These are phyloP conservation scores for Pseudopyricularia cyperi DNA, from an alignment of 2,329 filamentous ascomycete species.

Conservation along the genomic window DNA sequence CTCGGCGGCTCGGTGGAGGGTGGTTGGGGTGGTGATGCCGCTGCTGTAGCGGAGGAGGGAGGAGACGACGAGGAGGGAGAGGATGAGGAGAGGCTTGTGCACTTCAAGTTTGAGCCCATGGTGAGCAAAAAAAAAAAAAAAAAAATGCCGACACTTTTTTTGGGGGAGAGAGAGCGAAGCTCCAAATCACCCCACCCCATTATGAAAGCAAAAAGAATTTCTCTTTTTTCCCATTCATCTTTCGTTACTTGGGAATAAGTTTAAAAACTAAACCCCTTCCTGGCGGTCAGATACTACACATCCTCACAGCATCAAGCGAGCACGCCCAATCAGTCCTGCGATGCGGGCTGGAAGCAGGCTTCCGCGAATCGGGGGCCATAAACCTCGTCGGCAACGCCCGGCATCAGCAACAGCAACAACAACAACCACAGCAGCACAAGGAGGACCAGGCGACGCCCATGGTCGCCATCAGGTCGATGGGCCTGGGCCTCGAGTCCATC, in stretches of 20 bases:
- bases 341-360: conserved; percentile 69
- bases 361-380: conserved; percentile 79
- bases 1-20: not conserved
- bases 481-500: conserved; percentile 69
- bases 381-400: conserved; percentile 29
- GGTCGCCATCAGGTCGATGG: conserved; percentile 75
- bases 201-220: too few relatives aligned
- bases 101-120: conserved; percentile 93
- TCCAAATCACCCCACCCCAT: too few relatives aligned
- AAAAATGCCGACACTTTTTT: too few relatives aligned
- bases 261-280: too few relatives aligned
- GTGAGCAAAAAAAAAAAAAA: too few relatives aligned
- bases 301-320: conserved; percentile 61
- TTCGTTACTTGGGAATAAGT: too few relatives aligned
- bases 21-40: not conserved
- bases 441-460: conserved; percentile 45
- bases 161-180: too few relatives aligned
- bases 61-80: not conserved
- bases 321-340: conserved; percentile 66
- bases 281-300: conserved; percentile 73
- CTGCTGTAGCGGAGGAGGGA: too few relatives aligned
- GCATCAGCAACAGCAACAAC: not conserved
- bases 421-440: conserved; percentile 22
- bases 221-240: too few relatives aligned
- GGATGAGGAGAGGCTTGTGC: conserved; percentile 35